Percentiles rank a stretch among this genome's conserved stretches.
Evolutionary conservation across 2,329 filamentous ascomycete genomes (phyloP).

Genomic region (Aschersonia sp.): DNA sequence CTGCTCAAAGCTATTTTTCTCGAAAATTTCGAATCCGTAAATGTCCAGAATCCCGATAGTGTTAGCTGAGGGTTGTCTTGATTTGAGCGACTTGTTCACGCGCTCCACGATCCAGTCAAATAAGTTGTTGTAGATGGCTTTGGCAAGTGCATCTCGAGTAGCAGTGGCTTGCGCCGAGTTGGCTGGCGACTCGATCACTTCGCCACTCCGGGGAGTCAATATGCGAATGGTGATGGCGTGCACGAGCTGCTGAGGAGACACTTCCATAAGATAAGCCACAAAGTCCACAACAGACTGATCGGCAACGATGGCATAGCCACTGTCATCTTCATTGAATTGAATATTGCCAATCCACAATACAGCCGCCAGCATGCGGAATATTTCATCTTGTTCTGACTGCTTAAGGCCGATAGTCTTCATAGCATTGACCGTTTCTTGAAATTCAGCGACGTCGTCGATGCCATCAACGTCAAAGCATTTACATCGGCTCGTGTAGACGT

Average conservation of each 20-base stretch:
- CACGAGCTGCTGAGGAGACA: slow-evolving; percentile 64
- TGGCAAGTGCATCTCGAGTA: slow-evolving; percentile 81
- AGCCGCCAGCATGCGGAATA: slow-evolving; percentile 87
- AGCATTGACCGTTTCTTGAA: slow-evolving; percentile 76
- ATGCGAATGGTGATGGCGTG: slow-evolving; percentile 83
- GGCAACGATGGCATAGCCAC: slow-evolving; percentile 70
- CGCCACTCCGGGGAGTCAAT: slow-evolving; percentile 52
- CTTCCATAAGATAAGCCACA: slow-evolving; percentile 83
- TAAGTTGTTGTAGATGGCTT: slow-evolving; percentile 93
- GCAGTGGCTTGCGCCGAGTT: slow-evolving; percentile 77
- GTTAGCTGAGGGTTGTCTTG: slow-evolving; percentile 60
- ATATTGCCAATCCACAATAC: slow-evolving; percentile 94
- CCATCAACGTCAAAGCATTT: slow-evolving; percentile 91
- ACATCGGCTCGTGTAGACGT: slow-evolving; percentile 83
- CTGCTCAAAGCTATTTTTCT: slow-evolving; percentile 98
- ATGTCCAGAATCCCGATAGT: slow-evolving; percentile 96
- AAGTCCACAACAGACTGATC: slow-evolving; percentile 92
- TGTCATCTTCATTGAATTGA: slow-evolving; percentile 77
- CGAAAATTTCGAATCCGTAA: slow-evolving; percentile 98
- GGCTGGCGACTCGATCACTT: slow-evolving; percentile 59
- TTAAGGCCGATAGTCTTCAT: slow-evolving; percentile 89
- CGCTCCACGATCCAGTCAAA: slow-evolving; percentile 98
- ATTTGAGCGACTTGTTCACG: slow-evolving; percentile 76
- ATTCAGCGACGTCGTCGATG: slow-evolving; percentile 84
- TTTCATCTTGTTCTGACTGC: slow-evolving; percentile 83